phyloP scores from a whole-genome alignment of 768 basidiomycete genomes.

The Candolleomyces aberdarensis region DNA sequence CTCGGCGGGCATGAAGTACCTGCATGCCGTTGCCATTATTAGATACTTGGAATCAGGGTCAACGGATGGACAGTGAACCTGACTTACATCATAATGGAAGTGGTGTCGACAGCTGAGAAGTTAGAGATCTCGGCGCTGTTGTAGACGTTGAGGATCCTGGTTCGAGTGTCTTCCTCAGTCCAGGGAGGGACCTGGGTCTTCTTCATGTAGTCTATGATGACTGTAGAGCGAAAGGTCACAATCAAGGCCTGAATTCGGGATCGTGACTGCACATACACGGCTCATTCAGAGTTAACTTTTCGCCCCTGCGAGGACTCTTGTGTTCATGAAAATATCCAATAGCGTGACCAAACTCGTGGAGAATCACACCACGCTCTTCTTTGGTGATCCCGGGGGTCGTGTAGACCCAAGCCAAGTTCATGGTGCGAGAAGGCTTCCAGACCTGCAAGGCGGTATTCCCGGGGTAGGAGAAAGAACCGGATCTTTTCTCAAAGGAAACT shows the following conservation, averaged over 20 bases:
- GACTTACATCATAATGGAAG: conserved; percentile 18
- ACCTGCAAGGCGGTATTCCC: conserved; percentile 6
- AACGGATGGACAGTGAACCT: background rate
- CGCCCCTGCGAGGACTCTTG: conserved; percentile 7
- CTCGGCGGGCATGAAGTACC: conserved; percentile 19
- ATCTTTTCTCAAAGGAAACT: conserved; percentile 7
- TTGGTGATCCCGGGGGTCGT: background rate
- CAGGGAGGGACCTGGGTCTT: conserved; percentile 10
- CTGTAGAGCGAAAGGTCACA: background rate
- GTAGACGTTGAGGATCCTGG: conserved; percentile 14
- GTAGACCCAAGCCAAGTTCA: conserved; percentile 16
- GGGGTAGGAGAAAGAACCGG: conserved; percentile 14
- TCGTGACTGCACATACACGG: background rate
- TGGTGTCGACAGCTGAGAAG: conserved; percentile 13
- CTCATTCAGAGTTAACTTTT: conserved; percentile 2
- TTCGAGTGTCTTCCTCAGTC: conserved; percentile 3
- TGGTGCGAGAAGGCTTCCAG: background rate
- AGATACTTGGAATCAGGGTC: background rate
- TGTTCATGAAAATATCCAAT: conserved; percentile 18
- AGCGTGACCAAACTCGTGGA: conserved; percentile 19
- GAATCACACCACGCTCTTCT: conserved; percentile 13
- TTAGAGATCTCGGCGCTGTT: conserved; percentile 11
- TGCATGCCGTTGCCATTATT: background rate
- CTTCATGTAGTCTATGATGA: conserved; percentile 9
- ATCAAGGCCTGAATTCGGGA: background rate